Evolutionary conservation across 805 yeast genomes (phyloP).

Genomic region (Starmerella potacharoeniae): DNA sequence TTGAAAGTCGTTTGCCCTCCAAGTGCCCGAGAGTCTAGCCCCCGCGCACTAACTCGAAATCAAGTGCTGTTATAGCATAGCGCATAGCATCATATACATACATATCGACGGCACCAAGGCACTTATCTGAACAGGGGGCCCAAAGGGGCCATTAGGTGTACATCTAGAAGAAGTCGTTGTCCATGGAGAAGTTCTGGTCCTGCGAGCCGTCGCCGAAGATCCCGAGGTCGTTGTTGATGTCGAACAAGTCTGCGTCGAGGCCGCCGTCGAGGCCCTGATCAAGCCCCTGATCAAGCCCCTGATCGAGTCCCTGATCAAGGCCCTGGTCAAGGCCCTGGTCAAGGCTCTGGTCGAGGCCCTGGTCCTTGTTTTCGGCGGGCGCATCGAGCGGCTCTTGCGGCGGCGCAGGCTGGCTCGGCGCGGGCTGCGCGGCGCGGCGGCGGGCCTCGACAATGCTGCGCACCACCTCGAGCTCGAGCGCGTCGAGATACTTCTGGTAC

Average conservation of each 20-base stretch:
- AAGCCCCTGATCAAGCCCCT: not conserved
- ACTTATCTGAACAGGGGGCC: too few relatives aligned
- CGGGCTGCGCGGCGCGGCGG: not conserved
- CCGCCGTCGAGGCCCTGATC: conserved; percentile 5
- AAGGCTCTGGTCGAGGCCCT: not conserved
- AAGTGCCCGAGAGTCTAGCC: too few relatives aligned
- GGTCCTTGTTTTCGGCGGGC: not conserved
- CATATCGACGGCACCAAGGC: not conserved
- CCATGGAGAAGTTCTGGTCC: conserved; percentile 1
- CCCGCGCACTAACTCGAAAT: too few relatives aligned
- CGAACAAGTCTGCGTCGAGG: conserved; percentile 6
- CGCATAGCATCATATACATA: not conserved
- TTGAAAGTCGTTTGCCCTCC: too few relatives aligned
- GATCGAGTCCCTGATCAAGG: not conserved
- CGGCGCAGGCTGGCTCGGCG: not conserved
- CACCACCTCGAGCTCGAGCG: conserved; percentile 14
- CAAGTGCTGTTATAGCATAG: too few relatives aligned
- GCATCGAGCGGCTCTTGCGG: not conserved
- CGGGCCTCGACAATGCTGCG: conserved; percentile 6
- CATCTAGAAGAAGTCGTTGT: conserved; percentile 9
- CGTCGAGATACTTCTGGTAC: conserved; percentile 30
- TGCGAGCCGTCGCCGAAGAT: conserved; percentile 1
- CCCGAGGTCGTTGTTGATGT: conserved; percentile 4
- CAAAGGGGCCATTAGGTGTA: too few relatives aligned
- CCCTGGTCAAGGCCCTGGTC: not conserved